Percentiles rank a stretch among this genome's conserved stretches.
Conservation (phyloP, 306 rosid genomes). For the Begonia fuchsioides region DNA sequence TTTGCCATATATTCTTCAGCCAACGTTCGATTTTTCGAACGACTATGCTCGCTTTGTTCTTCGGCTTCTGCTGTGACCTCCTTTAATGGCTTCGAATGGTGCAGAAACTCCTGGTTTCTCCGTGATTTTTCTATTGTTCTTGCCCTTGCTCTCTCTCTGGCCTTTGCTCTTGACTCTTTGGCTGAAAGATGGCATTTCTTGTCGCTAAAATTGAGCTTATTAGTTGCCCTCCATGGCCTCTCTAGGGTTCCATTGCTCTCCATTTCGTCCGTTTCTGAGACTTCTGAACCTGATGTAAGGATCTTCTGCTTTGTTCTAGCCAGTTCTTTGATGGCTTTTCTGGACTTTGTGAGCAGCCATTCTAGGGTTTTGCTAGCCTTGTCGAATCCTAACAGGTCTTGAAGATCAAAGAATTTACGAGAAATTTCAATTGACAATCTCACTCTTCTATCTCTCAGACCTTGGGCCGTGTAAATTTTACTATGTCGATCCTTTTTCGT, state of each 20-base stretch:
- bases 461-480: constrained; percentile 90
- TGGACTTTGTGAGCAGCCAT: constrained; percentile 77
- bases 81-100: too few species aligned
- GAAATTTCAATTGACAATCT: constrained; percentile 74
- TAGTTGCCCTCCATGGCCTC: constrained; percentile 4
- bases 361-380: constrained; percentile 88
- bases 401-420: constrained; percentile 89
- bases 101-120: not conserved
- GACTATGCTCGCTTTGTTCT: not conserved
- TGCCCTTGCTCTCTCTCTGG: constrained; percentile 82
- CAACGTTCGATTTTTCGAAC: not conserved
- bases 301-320: constrained; percentile 17
- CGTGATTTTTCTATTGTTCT: constrained; percentile 43
- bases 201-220: not conserved
- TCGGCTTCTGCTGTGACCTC: not conserved
- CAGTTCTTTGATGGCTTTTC: constrained; percentile 49
- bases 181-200: constrained; percentile 10
- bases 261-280: constrained; percentile 10
- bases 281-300: constrained; percentile 22
- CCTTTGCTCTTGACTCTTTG: constrained; percentile 60
- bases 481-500: constrained; percentile 74
- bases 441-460: constrained; percentile 77
- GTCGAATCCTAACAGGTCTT: constrained; percentile 91
- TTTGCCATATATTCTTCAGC: not conserved
- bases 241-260: constrained; percentile 5